Evolutionary conservation across 2,329 filamentous ascomycete genomes (phyloP).

Genomic region (Dactylellina sp.): DNA sequence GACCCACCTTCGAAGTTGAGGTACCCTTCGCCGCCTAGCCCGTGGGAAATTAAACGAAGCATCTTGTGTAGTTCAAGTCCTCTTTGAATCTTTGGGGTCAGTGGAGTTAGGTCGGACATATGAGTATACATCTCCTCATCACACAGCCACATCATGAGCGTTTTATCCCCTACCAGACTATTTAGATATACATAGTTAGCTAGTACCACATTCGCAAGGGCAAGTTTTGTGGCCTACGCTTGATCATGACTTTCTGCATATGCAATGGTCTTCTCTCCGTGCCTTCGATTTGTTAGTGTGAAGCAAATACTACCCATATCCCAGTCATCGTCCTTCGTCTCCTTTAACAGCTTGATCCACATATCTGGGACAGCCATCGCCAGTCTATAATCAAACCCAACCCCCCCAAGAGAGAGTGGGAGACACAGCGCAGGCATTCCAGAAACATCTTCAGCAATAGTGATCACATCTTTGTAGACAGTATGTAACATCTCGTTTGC

Average conservation of each 20-base stretch:
- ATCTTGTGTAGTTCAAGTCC: slow-evolving; percentile 96
- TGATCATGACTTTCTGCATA: slow-evolving; percentile 98
- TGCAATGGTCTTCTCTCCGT: slow-evolving; percentile 97
- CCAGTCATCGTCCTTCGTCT: slow-evolving; percentile 90
- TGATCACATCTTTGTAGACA: slow-evolving; percentile 88
- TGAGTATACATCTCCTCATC: slow-evolving; percentile 98
- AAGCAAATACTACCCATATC: slow-evolving; percentile 85
- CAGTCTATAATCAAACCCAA: slow-evolving; percentile 96
- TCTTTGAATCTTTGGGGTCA: slow-evolving; percentile 88
- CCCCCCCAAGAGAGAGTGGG: slow-evolving; percentile 83
- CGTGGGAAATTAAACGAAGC: slow-evolving; percentile 93
- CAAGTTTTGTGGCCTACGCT: slow-evolving; percentile 74
- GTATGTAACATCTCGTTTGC: slow-evolving; percentile 95
- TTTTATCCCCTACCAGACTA: slow-evolving; percentile 95
- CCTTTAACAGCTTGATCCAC: slow-evolving; percentile 99
- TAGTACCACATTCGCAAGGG: background rate
- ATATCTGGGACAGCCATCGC: slow-evolving; percentile 98
- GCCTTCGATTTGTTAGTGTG: slow-evolving; percentile 89
- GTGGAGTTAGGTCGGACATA: slow-evolving; percentile 87
- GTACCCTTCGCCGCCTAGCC: slow-evolving; percentile 92
- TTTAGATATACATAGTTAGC: slow-evolving; percentile 57
- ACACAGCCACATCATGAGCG: slow-evolving; percentile 96
- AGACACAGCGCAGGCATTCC: slow-evolving; percentile 98
- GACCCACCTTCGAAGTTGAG: slow-evolving; percentile 85
- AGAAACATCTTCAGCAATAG: slow-evolving; percentile 95